Percentiles rank a stretch among this genome's conserved stretches.
Conservation (phyloP, 495 filamentous ascomycete species). For the Bathelium albidoporum region DNA sequence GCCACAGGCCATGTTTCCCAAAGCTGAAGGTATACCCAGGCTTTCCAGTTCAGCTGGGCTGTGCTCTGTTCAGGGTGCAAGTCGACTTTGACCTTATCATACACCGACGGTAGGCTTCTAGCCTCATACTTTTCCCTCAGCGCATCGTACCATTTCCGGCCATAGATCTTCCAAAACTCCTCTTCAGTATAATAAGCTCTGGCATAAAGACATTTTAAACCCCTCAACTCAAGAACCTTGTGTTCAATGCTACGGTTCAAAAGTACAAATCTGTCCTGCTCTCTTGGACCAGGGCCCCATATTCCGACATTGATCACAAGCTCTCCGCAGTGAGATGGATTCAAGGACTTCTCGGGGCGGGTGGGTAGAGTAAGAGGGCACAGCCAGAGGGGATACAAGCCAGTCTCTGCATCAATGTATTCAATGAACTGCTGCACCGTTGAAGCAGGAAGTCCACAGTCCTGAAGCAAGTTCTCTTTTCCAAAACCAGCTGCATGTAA, state of each 20-base stretch:
- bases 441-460: slow-evolving; percentile 44
- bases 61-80: neutral
- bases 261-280: slow-evolving; percentile 14
- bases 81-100: slow-evolving; percentile 42
- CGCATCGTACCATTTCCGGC: slow-evolving; percentile 40
- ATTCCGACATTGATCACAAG: slow-evolving; percentile 26
- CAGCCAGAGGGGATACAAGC: slow-evolving; percentile 51
- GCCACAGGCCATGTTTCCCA: slow-evolving; percentile 7
- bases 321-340: slow-evolving; percentile 4
- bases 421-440: slow-evolving; percentile 43
- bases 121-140: slow-evolving; percentile 44
- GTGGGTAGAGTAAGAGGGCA: slow-evolving; percentile 37
- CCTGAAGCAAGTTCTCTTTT: slow-evolving; percentile 46
- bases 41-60: neutral
- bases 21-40: neutral
- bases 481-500: slow-evolving; percentile 46
- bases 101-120: slow-evolving; percentile 42
- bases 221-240: slow-evolving; percentile 18
- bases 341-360: slow-evolving; percentile 8
- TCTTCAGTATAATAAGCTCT: slow-evolving; percentile 47
- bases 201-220: slow-evolving; percentile 36
- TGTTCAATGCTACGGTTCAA: slow-evolving; percentile 23
- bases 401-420: slow-evolving; percentile 38
- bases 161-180: slow-evolving; percentile 48
- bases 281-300: slow-evolving; percentile 21